A percentile compares a stretch with the other conserved stretches of the same genome.
Conservation (phyloP, 192 early-diverging fungal genomes). For the Umbelopsis sp. region DNA sequence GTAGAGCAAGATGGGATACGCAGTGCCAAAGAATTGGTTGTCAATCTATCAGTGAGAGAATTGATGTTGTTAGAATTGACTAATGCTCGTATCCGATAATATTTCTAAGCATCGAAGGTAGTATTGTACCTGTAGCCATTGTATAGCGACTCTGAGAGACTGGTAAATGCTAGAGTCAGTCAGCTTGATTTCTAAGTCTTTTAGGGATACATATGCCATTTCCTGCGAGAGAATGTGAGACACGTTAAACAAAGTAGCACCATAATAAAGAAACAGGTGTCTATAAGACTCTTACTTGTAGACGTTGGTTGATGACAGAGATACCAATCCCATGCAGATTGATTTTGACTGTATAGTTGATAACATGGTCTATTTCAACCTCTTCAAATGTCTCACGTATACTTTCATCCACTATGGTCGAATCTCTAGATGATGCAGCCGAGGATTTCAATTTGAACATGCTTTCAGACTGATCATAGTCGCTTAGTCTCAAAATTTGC, state of each 20-base stretch:
- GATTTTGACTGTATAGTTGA: slow-evolving; percentile 53
- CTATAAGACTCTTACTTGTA: slow-evolving; percentile 35
- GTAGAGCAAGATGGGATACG: slow-evolving; percentile 82
- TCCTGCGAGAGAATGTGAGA: slow-evolving; percentile 49
- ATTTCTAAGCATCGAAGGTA: not conserved
- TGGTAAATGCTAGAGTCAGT: slow-evolving; percentile 71
- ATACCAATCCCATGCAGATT: slow-evolving; percentile 78
- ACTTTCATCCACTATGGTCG: slow-evolving; percentile 30
- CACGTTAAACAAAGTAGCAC: not conserved
- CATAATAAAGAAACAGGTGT: not conserved
- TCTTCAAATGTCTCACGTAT: slow-evolving; percentile 42
- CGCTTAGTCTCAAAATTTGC: slow-evolving; percentile 57
- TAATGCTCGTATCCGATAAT: no score
- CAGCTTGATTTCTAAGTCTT: slow-evolving; percentile 66
- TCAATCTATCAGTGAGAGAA: slow-evolving; percentile 60
- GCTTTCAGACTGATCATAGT: slow-evolving; percentile 50
- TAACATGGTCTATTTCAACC: slow-evolving; percentile 32
- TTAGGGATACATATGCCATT: slow-evolving; percentile 73
- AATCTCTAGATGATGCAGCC: slow-evolving; percentile 9
- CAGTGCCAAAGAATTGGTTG: slow-evolving; percentile 78
- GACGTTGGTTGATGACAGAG: slow-evolving; percentile 67
- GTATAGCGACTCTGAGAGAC: slow-evolving; percentile 61
- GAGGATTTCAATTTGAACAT: slow-evolving; percentile 47
- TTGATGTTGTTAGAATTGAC: not conserved
- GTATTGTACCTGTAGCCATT: slow-evolving; percentile 66